Evolutionary conservation across 192 early-diverging fungal genomes (phyloP).

Genomic region (Backusella sp.): DNA sequence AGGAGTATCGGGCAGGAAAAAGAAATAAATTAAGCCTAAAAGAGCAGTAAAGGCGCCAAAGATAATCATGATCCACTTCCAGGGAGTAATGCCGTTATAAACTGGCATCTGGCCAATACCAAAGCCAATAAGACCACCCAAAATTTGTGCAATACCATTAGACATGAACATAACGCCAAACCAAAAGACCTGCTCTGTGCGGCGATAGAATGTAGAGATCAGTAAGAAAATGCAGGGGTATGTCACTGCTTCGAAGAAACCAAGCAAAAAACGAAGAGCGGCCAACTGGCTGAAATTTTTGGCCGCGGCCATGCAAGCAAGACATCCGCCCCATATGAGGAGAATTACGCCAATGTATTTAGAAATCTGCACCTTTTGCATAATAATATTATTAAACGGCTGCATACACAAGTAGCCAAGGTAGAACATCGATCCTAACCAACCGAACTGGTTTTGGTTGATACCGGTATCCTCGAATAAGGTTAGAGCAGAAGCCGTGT

Average conservation of each 20-base stretch:
- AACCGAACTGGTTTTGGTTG: constrained; percentile 4
- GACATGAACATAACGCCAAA: constrained; percentile 15
- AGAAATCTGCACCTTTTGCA: neutral
- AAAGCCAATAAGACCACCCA: constrained; percentile 23
- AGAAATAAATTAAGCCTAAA: constrained; percentile 15
- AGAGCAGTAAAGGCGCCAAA: constrained; percentile 12
- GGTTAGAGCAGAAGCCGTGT: neutral
- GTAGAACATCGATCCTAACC: constrained; percentile 20
- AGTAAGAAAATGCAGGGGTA: constrained; percentile 20
- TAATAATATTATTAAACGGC: neutral
- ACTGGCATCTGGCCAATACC: constrained; percentile 14
- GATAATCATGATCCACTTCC: constrained; percentile 33
- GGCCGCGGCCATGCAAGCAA: constrained; percentile 12
- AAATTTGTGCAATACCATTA: constrained; percentile 17
- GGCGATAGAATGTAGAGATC: constrained; percentile 19
- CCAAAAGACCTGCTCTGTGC: constrained; percentile 10
- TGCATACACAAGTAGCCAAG: constrained; percentile 20
- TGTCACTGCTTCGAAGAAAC: constrained; percentile 23
- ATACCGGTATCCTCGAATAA: constrained; percentile 12
- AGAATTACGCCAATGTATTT: constrained; percentile 15
- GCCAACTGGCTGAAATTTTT: constrained; percentile 9
- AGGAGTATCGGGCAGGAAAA: constrained; percentile 22
- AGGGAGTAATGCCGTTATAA: neutral
- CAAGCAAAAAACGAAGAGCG: constrained; percentile 18
- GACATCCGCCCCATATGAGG: constrained; percentile 15